Evolutionary conservation across 495 filamentous ascomycete genomes (phyloP), one percentile per base, ranked within the genome.

Genomic region (Xylaria nigripes): DNA sequence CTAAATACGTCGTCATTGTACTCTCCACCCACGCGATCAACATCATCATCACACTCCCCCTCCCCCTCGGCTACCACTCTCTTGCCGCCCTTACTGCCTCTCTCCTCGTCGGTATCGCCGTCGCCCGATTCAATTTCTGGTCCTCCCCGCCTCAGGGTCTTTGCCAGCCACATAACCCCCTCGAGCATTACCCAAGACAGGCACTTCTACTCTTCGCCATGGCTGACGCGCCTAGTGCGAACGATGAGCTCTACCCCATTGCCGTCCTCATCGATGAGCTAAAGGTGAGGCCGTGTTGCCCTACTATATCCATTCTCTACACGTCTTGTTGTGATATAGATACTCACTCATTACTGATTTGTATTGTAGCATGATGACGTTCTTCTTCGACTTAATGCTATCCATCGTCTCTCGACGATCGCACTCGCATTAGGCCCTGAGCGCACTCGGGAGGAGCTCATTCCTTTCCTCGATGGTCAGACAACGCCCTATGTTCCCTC

Each of bases 211-310:
- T 62, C 61, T 66, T 66, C 73, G 68, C 57, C 64, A 80, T 80
- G 77, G 74, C 76, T 62, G 77, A 80, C 68, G 74, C 74, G 67
- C 64, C 70, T 56, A 74, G 72, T 67, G 66, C 76, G 74, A 94
- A 84, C 68, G 92, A 97, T 72, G 94, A 96, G 82, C 90, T 98
- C 58, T 97, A 96, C 72, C 93, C 93, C 65, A 98, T 98, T 78
- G 93, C 93, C 57, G 94, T 98, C 51, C 83, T 98, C 69, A 98
- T 98, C 73, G 93, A 98, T 73, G 93, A 98, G 82, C 78, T 98
- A 63, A 98, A 98, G 89, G 91, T 96, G 77, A 62, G 65, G 67
- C 61, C 57, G 55, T 62, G 45, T 60, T 19, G 21, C 50, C 42
- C 50, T 15, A n/a, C 6, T 30, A 13, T n/a, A n/a, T 25, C 16